phyloP scores from a whole-genome alignment of 1,284 basidiomycete species.

The Cutaneotrichosporon sp. region DNA sequence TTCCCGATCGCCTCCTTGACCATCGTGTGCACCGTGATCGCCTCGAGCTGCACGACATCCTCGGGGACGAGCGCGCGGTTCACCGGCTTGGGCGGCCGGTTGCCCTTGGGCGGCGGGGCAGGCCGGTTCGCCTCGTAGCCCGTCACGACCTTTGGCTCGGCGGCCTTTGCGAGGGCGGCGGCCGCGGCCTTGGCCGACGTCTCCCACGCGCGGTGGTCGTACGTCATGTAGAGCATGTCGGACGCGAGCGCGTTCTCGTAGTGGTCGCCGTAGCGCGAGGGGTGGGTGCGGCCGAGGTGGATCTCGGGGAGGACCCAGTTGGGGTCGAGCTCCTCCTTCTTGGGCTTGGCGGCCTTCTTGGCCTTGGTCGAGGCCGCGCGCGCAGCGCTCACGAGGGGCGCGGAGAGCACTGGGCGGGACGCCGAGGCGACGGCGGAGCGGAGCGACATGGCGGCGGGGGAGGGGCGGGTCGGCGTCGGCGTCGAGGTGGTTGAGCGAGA shows the following conservation, averaged over 20 bases:
- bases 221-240: constrained; percentile 94
- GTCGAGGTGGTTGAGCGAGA: background rate
- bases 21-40: constrained; percentile 82
- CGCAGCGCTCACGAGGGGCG: constrained; percentile 7
- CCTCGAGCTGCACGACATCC: constrained; percentile 74
- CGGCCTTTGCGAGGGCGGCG: constrained; percentile 1
- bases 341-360: background rate
- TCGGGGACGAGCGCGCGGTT: constrained; percentile 61
- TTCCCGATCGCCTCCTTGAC: constrained; percentile 74
- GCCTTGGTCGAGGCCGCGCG: constrained; percentile 20
- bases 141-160: constrained; percentile 35
- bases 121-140: constrained; percentile 54
- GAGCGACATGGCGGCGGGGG: constrained; percentile 20
- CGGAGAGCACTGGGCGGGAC: constrained; percentile 15
- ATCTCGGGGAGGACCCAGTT: constrained; percentile 42
- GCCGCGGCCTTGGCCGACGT: constrained; percentile 15
- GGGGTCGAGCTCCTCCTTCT: constrained; percentile 9
- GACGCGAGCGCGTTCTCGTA: constrained; percentile 80
- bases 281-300: constrained; percentile 62
- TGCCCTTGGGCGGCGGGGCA: constrained; percentile 42
- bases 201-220: constrained; percentile 64
- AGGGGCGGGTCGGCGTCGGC: background rate
- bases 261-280: constrained; percentile 77
- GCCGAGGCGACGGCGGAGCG: constrained; percentile 24
- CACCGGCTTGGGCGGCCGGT: constrained; percentile 46